These are phyloP conservation scores for Rhizopogon roseolus DNA, from an alignment of 768 basidiomycete genomes.

Conservation along the genomic window DNA sequence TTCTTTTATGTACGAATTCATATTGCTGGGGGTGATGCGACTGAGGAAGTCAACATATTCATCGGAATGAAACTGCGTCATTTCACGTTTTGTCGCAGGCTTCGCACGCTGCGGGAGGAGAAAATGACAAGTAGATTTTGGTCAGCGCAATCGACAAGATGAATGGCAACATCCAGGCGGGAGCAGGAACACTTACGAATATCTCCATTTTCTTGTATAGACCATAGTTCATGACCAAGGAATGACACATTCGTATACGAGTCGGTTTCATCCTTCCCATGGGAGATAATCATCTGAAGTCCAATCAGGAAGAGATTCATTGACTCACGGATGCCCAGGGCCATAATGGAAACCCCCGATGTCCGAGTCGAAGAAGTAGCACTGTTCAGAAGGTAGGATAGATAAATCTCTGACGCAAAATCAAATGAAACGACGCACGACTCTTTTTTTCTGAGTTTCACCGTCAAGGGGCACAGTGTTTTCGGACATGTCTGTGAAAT, in stretches of 20 bases:
- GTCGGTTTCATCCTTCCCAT: conserved; percentile 87
- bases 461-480: conserved; percentile 62
- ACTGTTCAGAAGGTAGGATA: conserved; percentile 40
- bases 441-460: conserved; percentile 77
- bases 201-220: conserved; percentile 99
- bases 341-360: conserved; percentile 99
- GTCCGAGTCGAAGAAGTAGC: conserved; percentile 99
- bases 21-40: conserved; percentile 91
- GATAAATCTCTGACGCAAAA: conserved; percentile 1
- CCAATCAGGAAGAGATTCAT: not conserved
- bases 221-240: conserved; percentile 99
- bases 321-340: conserved; percentile 84
- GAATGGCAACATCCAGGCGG: not conserved
- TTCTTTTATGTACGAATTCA: conserved; percentile 89
- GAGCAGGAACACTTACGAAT: conserved; percentile 62
- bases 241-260: conserved; percentile 98
- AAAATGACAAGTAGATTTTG: not conserved
- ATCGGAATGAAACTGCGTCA: conserved; percentile 99
- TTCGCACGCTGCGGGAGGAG: conserved; percentile 74
- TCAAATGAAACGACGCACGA: conserved; percentile 48
- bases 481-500: conserved; percentile 25
- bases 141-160: not conserved
- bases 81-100: conserved; percentile 98
- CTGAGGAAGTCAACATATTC: conserved; percentile 98
- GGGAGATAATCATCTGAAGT: conserved; percentile 1